Conservation (phyloP, 768 basidiomycete genomes). For the Sporobolomyces phaffii region DNA sequence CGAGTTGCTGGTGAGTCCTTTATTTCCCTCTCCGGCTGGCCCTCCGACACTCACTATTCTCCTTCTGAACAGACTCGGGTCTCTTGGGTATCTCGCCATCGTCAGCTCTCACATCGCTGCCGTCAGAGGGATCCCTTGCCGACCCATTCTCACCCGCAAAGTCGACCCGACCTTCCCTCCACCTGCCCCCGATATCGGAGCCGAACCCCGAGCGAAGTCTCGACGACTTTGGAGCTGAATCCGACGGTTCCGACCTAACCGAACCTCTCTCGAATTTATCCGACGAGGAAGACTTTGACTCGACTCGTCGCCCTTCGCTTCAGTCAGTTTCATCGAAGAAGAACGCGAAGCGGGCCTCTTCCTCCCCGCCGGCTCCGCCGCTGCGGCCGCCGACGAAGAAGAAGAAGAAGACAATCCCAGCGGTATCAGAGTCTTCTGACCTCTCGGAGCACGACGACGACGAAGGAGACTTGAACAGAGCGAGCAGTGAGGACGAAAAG, state of each 20-base stretch:
- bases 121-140: slow-evolving; percentile 6
- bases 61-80: background rate
- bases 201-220: background rate
- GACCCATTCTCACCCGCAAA: slow-evolving; percentile 7
- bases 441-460: slow-evolving; percentile 13
- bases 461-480: background rate
- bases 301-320: background rate
- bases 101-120: slow-evolving; percentile 21
- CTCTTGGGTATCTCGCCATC: slow-evolving; percentile 17
- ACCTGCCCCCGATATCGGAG: background rate
- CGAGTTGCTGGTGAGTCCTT: background rate
- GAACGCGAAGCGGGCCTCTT: background rate
- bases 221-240: slow-evolving; percentile 6
- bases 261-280: slow-evolving; percentile 36
- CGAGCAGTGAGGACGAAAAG: background rate
- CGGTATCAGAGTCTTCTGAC: slow-evolving; percentile 4
- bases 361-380: slow-evolving; percentile 1
- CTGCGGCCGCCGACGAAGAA: background rate
- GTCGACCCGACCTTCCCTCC: background rate
- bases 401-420: slow-evolving; percentile 8
- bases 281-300: slow-evolving; percentile 22
- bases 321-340: background rate
- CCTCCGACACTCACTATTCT: background rate
- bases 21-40: background rate
- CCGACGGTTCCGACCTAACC: slow-evolving; percentile 35